Percentiles rank a stretch among this genome's conserved stretches.
Conservation (phyloP, 805 yeast species). For the Starmerella bacillaris region DNA sequence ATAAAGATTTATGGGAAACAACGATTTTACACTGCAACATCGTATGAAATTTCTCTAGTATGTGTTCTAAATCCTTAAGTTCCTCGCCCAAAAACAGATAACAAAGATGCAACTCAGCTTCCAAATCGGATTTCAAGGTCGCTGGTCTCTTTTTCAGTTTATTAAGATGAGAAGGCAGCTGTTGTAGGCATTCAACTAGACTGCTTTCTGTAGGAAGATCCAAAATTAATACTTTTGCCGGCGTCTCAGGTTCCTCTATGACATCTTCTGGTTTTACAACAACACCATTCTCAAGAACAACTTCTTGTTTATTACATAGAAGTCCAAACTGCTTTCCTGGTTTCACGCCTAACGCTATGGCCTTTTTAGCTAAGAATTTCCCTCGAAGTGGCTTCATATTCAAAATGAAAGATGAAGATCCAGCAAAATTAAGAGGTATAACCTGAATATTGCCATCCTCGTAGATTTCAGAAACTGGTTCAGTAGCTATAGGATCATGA, state of each 20-base stretch:
- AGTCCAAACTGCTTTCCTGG: slow-evolving; percentile 41
- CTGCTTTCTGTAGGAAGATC: slow-evolving; percentile 51
- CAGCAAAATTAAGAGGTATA: slow-evolving; percentile 11
- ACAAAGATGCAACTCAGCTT: slow-evolving; percentile 29
- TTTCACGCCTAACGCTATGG: slow-evolving; percentile 50
- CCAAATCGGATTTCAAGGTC: neutral
- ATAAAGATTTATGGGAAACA: slow-evolving; percentile 51
- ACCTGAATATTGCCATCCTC: slow-evolving; percentile 19
- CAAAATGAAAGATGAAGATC: slow-evolving; percentile 37
- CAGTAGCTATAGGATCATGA: slow-evolving; percentile 42
- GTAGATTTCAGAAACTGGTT: slow-evolving; percentile 13
- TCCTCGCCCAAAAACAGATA: slow-evolving; percentile 59
- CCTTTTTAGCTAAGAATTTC: slow-evolving; percentile 48
- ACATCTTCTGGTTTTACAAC: slow-evolving; percentile 51
- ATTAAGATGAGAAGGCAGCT: neutral
- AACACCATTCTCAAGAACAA: slow-evolving; percentile 42
- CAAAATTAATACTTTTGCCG: slow-evolving; percentile 44
- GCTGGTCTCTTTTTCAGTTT: neutral
- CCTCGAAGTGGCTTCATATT: slow-evolving; percentile 56
- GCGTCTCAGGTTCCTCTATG: slow-evolving; percentile 39
- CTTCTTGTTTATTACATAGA: slow-evolving; percentile 41
- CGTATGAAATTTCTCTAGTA: neutral
- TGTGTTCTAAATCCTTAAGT: neutral
- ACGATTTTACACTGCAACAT: slow-evolving; percentile 29
- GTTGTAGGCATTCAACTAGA: slow-evolving; percentile 19